phyloP scores from a whole-genome alignment of 768 basidiomycete genomes.

The Suillus paluster region DNA sequence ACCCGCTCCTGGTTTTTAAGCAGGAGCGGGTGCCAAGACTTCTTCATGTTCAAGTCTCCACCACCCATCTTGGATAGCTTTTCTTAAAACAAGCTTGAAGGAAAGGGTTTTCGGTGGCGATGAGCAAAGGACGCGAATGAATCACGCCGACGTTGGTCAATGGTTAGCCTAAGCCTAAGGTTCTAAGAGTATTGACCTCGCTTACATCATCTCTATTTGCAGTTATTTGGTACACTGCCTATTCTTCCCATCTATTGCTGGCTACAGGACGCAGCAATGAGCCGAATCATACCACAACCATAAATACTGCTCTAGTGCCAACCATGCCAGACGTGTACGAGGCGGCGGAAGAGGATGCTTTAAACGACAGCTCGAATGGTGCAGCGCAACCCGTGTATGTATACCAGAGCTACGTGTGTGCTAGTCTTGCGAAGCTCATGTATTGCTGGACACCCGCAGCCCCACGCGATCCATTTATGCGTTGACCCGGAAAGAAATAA shows the following conservation, averaged over 20 bases:
- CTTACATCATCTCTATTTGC: conserved; percentile 31
- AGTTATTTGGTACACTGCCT: conserved; percentile 28
- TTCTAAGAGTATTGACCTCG: background rate
- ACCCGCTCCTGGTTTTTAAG: conserved; percentile 99
- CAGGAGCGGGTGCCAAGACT: conserved; percentile 99
- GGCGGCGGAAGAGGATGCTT: conserved; percentile 41
- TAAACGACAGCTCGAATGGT: conserved; percentile 32
- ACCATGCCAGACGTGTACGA: conserved; percentile 32
- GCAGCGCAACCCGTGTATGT: conserved; percentile 36
- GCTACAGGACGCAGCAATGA: background rate
- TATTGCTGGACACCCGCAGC: conserved; percentile 43
- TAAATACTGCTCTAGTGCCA: conserved; percentile 25
- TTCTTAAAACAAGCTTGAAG: conserved; percentile 11
- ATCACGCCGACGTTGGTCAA: conserved; percentile 8
- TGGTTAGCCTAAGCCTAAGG: too few relatives aligned
- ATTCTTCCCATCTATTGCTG: background rate
- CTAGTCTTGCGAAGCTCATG: conserved; percentile 16
- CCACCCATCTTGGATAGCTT: conserved; percentile 86
- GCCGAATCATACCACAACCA: conserved; percentile 16
- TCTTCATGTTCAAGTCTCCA: conserved; percentile 98
- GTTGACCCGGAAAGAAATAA: conserved; percentile 81
- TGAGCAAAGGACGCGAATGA: conserved; percentile 15
- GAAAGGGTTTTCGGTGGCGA: conserved; percentile 14
- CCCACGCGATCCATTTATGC: conserved; percentile 83
- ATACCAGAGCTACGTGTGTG: background rate